These are phyloP conservation scores for Ustanciosporium gigantosporum DNA, from an alignment of 1,284 basidiomycete species.

Conservation along the genomic window DNA sequence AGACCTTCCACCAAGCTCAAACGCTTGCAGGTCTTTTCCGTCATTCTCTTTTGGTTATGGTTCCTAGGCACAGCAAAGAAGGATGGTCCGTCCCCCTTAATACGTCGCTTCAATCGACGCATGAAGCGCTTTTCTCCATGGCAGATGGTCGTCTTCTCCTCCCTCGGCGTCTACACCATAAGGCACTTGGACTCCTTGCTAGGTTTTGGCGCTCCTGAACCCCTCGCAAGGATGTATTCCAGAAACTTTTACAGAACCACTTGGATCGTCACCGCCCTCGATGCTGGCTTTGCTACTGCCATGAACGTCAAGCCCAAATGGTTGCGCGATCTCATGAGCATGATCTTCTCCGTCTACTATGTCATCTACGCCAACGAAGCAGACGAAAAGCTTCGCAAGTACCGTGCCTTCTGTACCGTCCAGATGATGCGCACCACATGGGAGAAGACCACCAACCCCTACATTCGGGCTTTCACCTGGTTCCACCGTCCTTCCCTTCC, in stretches of 20 bases:
- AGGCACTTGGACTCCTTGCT: conserved; percentile 85
- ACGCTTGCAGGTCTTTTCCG: conserved; percentile 44
- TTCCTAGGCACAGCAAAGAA: conserved; percentile 34
- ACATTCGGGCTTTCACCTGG: conserved; percentile 72
- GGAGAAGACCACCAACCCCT: conserved; percentile 94
- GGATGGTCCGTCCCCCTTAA: conserved; percentile 37
- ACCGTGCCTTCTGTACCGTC: conserved; percentile 87
- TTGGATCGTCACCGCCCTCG: conserved; percentile 84
- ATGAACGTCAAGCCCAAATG: conserved; percentile 90
- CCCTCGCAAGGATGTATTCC: conserved; percentile 78
- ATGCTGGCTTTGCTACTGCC: conserved; percentile 94
- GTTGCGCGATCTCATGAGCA: conserved; percentile 73
- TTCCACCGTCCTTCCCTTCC: conserved; percentile 68
- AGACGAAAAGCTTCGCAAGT: conserved; percentile 82
- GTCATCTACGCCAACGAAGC: conserved; percentile 90
- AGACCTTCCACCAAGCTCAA: conserved; percentile 53
- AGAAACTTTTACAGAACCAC: conserved; percentile 94
- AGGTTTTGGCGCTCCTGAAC: conserved; percentile 87
- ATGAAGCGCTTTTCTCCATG: conserved; percentile 79
- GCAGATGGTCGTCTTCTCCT: conserved; percentile 83
- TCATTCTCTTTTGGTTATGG: conserved; percentile 47
- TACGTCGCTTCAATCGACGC: conserved; percentile 23
- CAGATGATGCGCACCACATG: conserved; percentile 93
- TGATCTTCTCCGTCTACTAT: conserved; percentile 83
- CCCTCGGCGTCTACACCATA: conserved; percentile 82